Evolutionary conservation across 805 yeast genomes (phyloP), one percentile per base, ranked within the genome.

Genomic region (Metschnikowia sp.): DNA sequence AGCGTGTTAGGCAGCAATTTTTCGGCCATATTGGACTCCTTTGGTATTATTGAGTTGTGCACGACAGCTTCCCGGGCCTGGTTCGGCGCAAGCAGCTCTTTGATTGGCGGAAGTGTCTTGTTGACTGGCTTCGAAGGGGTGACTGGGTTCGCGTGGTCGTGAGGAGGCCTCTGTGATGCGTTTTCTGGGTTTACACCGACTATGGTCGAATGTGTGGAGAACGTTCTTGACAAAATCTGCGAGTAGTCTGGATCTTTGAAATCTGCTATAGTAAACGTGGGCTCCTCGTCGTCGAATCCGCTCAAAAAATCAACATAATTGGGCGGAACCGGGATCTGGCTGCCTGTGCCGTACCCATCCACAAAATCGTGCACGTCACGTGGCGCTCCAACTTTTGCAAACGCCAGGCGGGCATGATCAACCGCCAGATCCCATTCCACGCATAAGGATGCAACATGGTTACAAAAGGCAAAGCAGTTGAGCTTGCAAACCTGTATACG

Each of bases 361-460:
- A 81, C 77, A 63, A 82, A 87, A 2, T 65, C 62, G 29, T 70
- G 69, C 18, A 86, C 68, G 53, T 88, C 96, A 15, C 68, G 68
- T 2, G 69, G 68, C 8, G 87, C 79, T 15, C 81, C 84, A 55
- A 90, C 83, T 42, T 78, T 75, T 49, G 90, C 96, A 44, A 88
- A 72, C 2, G 79, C 64, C 8, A 81, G 62, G 47, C 96, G 76
- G 11, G 90, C 77, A 44, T 72, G 72, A 59, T 89, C 96, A 47
- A 86, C 87, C 9, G 86, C 76, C 51, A 81, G 84, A 60, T 89
- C 96, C 57, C 84, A 86, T 38, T 81, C 79, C 31, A 88, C 91
- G 61, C 96, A 89, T 3, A 83, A 74, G 0, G 88, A 75, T 8
- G 95, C 86, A 8, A 86, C 72, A 35, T 82, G 74, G 64, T 88